Conservation (phyloP, 108 stramenopile species). For the Cyclotella baltica region DNA sequence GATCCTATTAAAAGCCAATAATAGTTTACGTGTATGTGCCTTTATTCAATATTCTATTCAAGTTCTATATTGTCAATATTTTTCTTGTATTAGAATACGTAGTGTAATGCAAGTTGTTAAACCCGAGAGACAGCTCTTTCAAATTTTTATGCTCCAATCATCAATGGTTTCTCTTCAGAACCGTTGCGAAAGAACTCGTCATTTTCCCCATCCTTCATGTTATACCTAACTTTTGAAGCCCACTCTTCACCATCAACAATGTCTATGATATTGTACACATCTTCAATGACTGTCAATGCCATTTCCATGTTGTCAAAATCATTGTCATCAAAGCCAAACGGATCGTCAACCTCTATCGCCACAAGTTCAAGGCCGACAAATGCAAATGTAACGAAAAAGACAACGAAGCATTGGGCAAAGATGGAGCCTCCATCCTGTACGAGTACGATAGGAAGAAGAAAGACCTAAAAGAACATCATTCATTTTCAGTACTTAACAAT, state of each 20-base stretch:
- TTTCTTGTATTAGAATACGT: no score
- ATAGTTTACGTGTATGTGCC: no score
- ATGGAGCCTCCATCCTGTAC: background rate
- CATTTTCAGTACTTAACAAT: no score
- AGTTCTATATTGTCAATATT: no score
- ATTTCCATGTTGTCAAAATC: conserved; percentile 43
- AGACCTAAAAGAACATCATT: background rate
- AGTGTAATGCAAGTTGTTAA: no score
- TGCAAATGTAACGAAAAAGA: conserved; percentile 47
- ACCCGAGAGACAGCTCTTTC: no score
- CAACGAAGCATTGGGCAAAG: conserved; percentile 18
- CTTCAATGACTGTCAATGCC: conserved; percentile 45
- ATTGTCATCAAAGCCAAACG: conserved; percentile 53
- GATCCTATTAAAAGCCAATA: no score
- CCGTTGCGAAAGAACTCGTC: conserved; percentile 14
- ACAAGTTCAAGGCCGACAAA: conserved; percentile 56
- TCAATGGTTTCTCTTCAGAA: background rate
- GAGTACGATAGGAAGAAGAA: conserved; percentile 3
- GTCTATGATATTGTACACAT: conserved; percentile 45
- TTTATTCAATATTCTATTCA: no score
- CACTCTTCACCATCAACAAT: conserved; percentile 46
- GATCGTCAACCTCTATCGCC: conserved; percentile 53
- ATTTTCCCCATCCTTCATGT: conserved; percentile 12
- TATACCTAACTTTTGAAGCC: conserved; percentile 36
- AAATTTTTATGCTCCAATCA: background rate